phyloP scores from a whole-genome alignment of 2,329 filamentous ascomycete genomes.

The Bipolaris gigantea region DNA sequence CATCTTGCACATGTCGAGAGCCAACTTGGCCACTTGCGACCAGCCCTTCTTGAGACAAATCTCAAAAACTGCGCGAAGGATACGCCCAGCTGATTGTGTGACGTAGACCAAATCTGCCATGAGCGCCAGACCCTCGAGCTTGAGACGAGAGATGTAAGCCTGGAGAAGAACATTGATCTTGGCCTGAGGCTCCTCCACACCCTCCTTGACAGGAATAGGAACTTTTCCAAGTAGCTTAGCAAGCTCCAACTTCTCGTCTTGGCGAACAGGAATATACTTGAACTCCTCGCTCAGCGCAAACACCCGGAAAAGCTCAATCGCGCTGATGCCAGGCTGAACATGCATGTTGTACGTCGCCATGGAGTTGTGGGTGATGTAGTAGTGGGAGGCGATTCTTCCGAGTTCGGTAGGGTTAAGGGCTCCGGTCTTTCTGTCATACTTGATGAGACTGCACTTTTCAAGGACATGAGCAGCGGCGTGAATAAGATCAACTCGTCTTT shows the following conservation, averaged over 20 bases:
- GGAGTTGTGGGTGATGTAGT: constrained; percentile 94
- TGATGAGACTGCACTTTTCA: constrained; percentile 84
- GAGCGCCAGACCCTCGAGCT: constrained; percentile 87
- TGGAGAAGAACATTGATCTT: constrained; percentile 98
- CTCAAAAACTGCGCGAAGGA: constrained; percentile 92
- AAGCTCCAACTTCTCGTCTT: constrained; percentile 95
- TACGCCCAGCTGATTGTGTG: constrained; percentile 95
- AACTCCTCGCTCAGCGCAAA: constrained; percentile 97
- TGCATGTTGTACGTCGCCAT: constrained; percentile 98
- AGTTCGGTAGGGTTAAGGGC: constrained; percentile 89
- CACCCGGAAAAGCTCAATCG: constrained; percentile 94
- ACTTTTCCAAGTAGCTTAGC: constrained; percentile 88
- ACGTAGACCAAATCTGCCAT: constrained; percentile 99
- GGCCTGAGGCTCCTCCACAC: constrained; percentile 92
- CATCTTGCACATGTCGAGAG: constrained; percentile 96
- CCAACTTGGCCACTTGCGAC: constrained; percentile 89
- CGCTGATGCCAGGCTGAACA: constrained; percentile 87
- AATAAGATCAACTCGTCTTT: constrained; percentile 95
- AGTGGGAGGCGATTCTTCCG: constrained; percentile 93
- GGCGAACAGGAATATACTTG: constrained; percentile 96
- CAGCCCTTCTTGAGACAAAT: constrained; percentile 97
- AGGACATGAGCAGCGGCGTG: constrained; percentile 89
- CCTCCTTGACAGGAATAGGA: constrained; percentile 95
- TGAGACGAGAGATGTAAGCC: constrained; percentile 92
- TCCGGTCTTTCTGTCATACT: constrained; percentile 93